Evolutionary conservation across 164 flowering plant genomes (phyloP), one percentile per base, ranked within the genome.

Genomic region (Stephania yunnanensis): DNA sequence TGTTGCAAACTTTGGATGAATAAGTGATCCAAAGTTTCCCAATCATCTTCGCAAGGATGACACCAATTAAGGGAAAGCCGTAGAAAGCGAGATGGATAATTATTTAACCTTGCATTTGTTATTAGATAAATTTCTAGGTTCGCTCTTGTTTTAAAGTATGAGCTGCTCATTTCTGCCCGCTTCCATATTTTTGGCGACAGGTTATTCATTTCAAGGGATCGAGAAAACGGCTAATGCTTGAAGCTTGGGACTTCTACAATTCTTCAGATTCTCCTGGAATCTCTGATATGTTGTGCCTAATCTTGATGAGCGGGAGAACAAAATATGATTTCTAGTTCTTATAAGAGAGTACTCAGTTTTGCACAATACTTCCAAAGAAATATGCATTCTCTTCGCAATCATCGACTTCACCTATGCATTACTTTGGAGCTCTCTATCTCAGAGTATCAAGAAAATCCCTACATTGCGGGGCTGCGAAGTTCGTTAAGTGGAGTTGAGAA

Each of bases 121-220:
- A 5, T 58, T 19, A 6, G 64, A 58, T 69, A 69, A 19, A 6
- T 17, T 69, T 69, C 29, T n/a, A 45, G 52, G 11, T 50, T 20
- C 45, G 52, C 42, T 25, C 12, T 15, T 10, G 15, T 50, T 9
- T 11, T 7, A 50, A 9, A 15, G 55, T 50, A 10, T 63, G 30
- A 44, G 53, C 50, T 64, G 53, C 50, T 64, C 29, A 15, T 42
- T 73, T 4, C 4, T 30, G 42, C 63, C 31, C 20, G 42, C 19
- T 69, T 36, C 66, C 17, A 58, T 58, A 19, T 30, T 77, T 44
- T 78, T 75, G 76, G 75, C 30, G 73, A 30, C 87, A 95, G 98
- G 94, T 95, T 31, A 92, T 95, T 79, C 99, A 95, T 85, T 95
- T 95, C 80, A 95, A 95, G 84, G 98, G 97, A 78, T 93, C 98